These are phyloP conservation scores for Arachis hypogaea DNA, from an alignment of 306 rosid genomes.

Conservation along the genomic window DNA sequence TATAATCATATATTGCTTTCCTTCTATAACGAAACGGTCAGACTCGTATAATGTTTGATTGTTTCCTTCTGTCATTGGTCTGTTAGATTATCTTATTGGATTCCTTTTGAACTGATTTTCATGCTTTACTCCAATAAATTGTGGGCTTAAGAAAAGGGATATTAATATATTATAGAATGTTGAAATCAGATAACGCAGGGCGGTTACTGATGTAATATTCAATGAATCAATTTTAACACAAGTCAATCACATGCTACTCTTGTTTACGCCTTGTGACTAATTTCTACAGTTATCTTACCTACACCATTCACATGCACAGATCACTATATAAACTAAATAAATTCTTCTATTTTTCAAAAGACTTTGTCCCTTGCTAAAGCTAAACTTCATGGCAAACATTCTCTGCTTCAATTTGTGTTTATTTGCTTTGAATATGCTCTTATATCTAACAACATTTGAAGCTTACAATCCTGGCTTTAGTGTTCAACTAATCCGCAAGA, in stretches of 20 bases:
- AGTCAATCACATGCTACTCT: slow-evolving; percentile 42
- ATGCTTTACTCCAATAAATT: too few relatives aligned
- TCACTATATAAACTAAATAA: slow-evolving; percentile 8
- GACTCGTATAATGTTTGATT: too few relatives aligned
- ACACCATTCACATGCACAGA: slow-evolving; percentile 32
- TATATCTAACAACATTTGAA: slow-evolving; percentile 30
- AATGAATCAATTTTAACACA: slow-evolving; percentile 22
- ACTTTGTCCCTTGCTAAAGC: slow-evolving; percentile 22
- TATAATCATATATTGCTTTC: too few relatives aligned
- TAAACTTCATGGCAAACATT: slow-evolving; percentile 44
- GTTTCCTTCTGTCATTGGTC: too few relatives aligned
- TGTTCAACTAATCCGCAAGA: slow-evolving; percentile 40
- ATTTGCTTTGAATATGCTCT: slow-evolving; percentile 25
- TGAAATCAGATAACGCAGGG: not conserved
- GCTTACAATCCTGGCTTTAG: slow-evolving; percentile 44
- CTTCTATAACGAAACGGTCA: too few relatives aligned
- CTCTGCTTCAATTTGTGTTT: slow-evolving; percentile 25
- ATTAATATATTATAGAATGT: not conserved
- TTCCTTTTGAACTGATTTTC: too few relatives aligned
- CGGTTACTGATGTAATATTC: not conserved
- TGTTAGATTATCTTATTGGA: too few relatives aligned
- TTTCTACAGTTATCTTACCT: slow-evolving; percentile 23
- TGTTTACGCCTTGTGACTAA: slow-evolving; percentile 43
- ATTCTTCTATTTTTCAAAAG: slow-evolving; percentile 24
- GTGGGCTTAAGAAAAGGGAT: not conserved